Percentiles rank a stretch among this genome's conserved stretches.
Evolutionary conservation across 345 rosid species (phyloP).

Genomic region (Eucalyptus cloeziana): DNA sequence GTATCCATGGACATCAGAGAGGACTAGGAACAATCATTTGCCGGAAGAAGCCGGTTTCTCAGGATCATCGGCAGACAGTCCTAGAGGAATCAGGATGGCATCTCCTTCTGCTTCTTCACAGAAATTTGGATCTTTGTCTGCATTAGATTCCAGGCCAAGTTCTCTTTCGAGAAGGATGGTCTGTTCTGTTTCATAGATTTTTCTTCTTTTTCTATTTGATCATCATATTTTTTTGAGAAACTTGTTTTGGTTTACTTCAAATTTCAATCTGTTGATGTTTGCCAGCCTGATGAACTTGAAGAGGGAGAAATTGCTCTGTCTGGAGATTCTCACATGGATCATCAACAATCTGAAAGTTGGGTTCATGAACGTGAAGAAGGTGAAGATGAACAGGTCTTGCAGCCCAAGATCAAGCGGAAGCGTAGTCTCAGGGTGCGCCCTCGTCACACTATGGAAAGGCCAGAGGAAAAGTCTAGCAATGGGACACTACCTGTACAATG

Average conservation of each 20-base stretch:
- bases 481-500: conserved; percentile 41
- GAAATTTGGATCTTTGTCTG: conserved; percentile 95
- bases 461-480: conserved; percentile 38
- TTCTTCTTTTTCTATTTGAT: background rate
- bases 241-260: conserved; percentile 1
- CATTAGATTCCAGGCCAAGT: conserved; percentile 88
- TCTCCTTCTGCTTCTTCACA: conserved; percentile 81
- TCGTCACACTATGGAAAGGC: conserved; percentile 63
- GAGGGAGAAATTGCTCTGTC: conserved; percentile 98
- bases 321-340: conserved; percentile 88
- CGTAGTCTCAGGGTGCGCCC: conserved; percentile 94
- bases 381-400: conserved; percentile 96
- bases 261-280: conserved; percentile 7
- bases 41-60: conserved; percentile 75
- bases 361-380: conserved; percentile 89
- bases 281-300: conserved; percentile 86
- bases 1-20: conserved; percentile 43
- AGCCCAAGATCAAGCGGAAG: conserved; percentile 90
- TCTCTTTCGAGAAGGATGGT: conserved; percentile 78
- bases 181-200: conserved; percentile 3
- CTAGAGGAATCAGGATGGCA: conserved; percentile 43
- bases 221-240: background rate
- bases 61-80: conserved; percentile 81
- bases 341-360: conserved; percentile 93
- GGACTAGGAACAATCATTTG: conserved; percentile 28